Percentiles rank a stretch among this genome's conserved stretches.
Conservation (phyloP, 768 basidiomycete species). For the Pleurotus pulmonarius region DNA sequence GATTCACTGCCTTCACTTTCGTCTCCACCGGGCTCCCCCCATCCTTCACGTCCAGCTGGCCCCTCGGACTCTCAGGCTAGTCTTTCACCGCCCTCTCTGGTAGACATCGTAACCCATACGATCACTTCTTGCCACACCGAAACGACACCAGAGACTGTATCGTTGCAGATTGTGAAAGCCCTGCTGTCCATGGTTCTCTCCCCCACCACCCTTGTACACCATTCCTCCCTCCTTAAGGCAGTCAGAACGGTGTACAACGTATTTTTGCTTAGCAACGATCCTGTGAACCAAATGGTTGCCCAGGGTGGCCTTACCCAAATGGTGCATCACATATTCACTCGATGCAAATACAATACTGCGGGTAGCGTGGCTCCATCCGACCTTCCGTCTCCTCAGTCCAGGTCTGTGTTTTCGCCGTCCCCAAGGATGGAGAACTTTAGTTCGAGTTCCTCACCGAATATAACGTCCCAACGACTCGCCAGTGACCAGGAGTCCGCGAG, state of each 20-base stretch:
- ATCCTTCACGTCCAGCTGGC: conserved; percentile 34
- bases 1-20: conserved; percentile 48
- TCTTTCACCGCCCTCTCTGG: conserved; percentile 67
- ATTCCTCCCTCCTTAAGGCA: conserved; percentile 92
- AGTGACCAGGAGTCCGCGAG: not conserved
- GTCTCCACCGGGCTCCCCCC: conserved; percentile 70
- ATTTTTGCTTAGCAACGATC: conserved; percentile 85
- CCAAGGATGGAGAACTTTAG: conserved; percentile 12
- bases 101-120: conserved; percentile 92
- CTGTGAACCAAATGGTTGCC: conserved; percentile 95
- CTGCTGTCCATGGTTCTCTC: conserved; percentile 88
- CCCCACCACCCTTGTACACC: conserved; percentile 84
- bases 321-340: conserved; percentile 93
- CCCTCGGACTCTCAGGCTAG: conserved; percentile 42
- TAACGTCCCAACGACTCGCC: not conserved
- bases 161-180: conserved; percentile 95
- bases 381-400: conserved; percentile 15
- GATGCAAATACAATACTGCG: conserved; percentile 50
- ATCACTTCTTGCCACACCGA: conserved; percentile 92
- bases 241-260: conserved; percentile 98
- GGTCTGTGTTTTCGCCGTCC: conserved; percentile 1
- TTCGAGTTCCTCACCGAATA: conserved; percentile 2
- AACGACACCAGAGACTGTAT: conserved; percentile 83
- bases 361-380: conserved; percentile 16
- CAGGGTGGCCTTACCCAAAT: conserved; percentile 98